Base-by-base conservation (phyloP, 2,329 filamentous ascomycete species). In the Colletotrichum tropicicola region DNA sequence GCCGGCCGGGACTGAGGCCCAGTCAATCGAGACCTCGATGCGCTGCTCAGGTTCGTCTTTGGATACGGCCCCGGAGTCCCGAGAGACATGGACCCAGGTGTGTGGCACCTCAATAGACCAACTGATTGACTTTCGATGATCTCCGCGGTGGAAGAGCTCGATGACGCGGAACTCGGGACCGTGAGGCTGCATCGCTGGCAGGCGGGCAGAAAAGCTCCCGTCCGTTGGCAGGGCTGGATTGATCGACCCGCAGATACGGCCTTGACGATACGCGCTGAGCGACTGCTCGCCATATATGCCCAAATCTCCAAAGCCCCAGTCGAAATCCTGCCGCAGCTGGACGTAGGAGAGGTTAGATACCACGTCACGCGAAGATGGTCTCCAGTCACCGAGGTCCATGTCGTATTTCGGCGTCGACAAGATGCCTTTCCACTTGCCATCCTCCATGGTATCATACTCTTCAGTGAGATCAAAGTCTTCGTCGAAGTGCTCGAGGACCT, bases 361-460 rank as follows among this genome's bases (percentile, higher is more conserved):
- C 2, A 80, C 80, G 60, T 88, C 85, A 21, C 84, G 77, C 74
- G 15, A 77, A 75, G 68, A 84, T 79, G 51, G 49, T 19, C 64
- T 30, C 69, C 69, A 70, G 21, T 57, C 41, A 2, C 30, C 35
- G 4, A 23, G n/a, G 25, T 37, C 52, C 53, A 58, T 59, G 37
- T 69, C 68, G 51, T 67, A 69, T 84, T 87, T 87, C 2, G 86
- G 83, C 70, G 87, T 85, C 73, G 87, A 84, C 70, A 84, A 75
- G 58, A 85, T 80, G 70, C 83, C 74, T 65, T 78, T 79, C 82
- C 82, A 83, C 70, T 85, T 85, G 1, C 84, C 82, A 66, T 74
- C 71, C 4, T 84, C 70, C 8, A 85, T 70, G 8, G 73, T 69
- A 69, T 85, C 79, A 69, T 84, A 85, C 54, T 78, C 72, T 49